A percentile compares a stretch with the other conserved stretches of the same genome.
These are phyloP conservation scores for Amaranthus hypochondriacus DNA, from an alignment of 148 eudicot species.

Conservation along the genomic window DNA sequence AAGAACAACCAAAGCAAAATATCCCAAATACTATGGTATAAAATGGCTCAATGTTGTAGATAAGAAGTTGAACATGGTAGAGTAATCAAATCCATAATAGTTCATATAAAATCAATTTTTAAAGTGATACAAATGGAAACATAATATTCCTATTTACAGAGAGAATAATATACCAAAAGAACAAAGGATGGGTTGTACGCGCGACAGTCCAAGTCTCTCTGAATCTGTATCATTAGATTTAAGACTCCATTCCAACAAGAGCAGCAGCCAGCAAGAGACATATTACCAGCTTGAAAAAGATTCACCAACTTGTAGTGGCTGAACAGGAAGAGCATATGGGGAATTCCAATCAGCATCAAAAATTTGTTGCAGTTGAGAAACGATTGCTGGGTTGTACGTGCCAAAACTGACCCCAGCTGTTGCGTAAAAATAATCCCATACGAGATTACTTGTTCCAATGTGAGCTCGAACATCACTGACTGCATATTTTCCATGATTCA, in stretches of 20 bases:
- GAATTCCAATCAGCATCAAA: constrained; percentile 95
- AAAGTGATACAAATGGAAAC: not conserved
- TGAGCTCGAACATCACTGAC: constrained; percentile 83
- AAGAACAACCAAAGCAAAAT: too few relatives aligned
- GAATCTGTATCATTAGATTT: not conserved
- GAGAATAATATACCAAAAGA: not conserved
- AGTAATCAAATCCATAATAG: too few relatives aligned
- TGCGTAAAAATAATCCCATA: constrained; percentile 89
- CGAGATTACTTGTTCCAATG: constrained; percentile 80
- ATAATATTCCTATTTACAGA: not conserved
- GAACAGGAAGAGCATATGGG: constrained; percentile 64
- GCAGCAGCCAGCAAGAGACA: not conserved
- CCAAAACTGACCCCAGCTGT: constrained; percentile 89
- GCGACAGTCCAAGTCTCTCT: not conserved
- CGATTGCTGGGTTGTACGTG: constrained; percentile 64
- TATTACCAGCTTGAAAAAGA: constrained; percentile 38
- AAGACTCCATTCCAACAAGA: not conserved
- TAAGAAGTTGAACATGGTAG: too few relatives aligned
- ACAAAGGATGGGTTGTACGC: not conserved
- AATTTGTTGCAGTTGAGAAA: constrained; percentile 65
- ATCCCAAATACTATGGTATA: too few relatives aligned
- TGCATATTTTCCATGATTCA: constrained; percentile 88
- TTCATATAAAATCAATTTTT: too few relatives aligned
- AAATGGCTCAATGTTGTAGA: too few relatives aligned
- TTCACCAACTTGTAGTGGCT: constrained; percentile 39